Conservation (phyloP, 768 basidiomycete genomes). For the Suillus ampliporus region DNA sequence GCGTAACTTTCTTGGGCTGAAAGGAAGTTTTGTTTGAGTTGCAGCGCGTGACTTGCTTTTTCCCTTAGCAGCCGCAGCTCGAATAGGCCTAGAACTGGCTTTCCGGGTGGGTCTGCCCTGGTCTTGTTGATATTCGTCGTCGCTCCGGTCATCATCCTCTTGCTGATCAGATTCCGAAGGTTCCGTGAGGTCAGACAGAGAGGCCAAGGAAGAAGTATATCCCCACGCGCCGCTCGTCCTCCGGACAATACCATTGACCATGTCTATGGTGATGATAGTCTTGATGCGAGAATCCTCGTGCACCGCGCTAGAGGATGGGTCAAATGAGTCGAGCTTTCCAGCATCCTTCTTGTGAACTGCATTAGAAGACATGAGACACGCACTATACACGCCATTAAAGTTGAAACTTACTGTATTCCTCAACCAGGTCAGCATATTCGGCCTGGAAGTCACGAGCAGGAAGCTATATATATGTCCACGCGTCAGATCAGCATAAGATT, state of each 20-base stretch:
- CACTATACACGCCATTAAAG: background rate
- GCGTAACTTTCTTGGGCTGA: conserved; percentile 71
- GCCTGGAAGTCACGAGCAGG: conserved; percentile 44
- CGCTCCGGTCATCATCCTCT: conserved; percentile 27
- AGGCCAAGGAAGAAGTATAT: conserved; percentile 11
- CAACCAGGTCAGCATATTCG: conserved; percentile 51
- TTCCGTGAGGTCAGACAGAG: conserved; percentile 33
- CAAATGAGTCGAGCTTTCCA: conserved; percentile 56
- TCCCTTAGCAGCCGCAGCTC: conserved; percentile 16
- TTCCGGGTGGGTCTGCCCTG: background rate
- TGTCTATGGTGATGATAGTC: conserved; percentile 39
- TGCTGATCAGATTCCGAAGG: conserved; percentile 42
- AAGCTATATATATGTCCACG: conserved; percentile 43
- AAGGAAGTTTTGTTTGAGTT: conserved; percentile 52
- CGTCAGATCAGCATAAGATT: background rate
- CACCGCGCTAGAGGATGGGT: conserved; percentile 59
- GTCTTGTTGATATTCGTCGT: conserved; percentile 16
- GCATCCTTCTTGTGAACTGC: conserved; percentile 52
- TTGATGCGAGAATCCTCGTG: conserved; percentile 64
- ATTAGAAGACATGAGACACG: conserved; percentile 8
- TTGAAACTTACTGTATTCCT: conserved; percentile 57
- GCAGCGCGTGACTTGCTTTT: conserved; percentile 4
- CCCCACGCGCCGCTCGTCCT: conserved; percentile 19
- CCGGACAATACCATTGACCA: conserved; percentile 5
- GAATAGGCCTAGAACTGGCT: conserved; percentile 19